phyloP scores from a whole-genome alignment of 2,329 filamentous ascomycete species.

The Neonectria ditissima region DNA sequence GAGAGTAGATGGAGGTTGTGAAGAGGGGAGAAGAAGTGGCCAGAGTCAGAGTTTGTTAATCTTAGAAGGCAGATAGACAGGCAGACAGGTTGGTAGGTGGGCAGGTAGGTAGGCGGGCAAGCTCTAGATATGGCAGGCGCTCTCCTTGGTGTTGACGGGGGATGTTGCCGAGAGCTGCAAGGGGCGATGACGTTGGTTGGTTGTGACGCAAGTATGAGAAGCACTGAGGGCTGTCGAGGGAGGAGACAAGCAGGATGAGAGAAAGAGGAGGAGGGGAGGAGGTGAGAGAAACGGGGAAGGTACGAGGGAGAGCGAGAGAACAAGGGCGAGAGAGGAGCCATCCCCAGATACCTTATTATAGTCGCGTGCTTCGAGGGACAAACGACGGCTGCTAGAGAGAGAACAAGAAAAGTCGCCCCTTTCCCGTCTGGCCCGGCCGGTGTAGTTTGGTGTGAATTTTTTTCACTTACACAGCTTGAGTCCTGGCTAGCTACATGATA shows the following conservation, averaged over 20 bases:
- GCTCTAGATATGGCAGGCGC: slow-evolving; percentile 6
- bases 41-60: slow-evolving; percentile 1
- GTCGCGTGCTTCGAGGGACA: slow-evolving; percentile 18
- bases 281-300: not conserved
- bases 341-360: slow-evolving; percentile 29
- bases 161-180: slow-evolving; percentile 16
- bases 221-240: not conserved
- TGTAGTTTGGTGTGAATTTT: not conserved
- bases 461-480: slow-evolving; percentile 23
- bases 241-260: slow-evolving; percentile 11
- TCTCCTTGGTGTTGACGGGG: not conserved
- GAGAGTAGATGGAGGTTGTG: not conserved
- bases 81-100: not conserved
- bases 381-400: slow-evolving; percentile 9
- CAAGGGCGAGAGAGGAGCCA: slow-evolving; percentile 18
- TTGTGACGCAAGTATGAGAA: not conserved
- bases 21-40: not conserved
- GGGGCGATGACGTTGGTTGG: slow-evolving; percentile 3
- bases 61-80: not conserved
- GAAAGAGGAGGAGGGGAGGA: not conserved
- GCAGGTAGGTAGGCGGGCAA: not conserved
- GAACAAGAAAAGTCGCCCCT: slow-evolving; percentile 7
- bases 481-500: slow-evolving; percentile 14
- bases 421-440: slow-evolving; percentile 3
- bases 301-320: slow-evolving; percentile 16